Evolutionary conservation across 2,329 filamentous ascomycete species (phyloP), one percentile per base, ranked within the genome.

Genomic region (Trichocomaceae sp.): DNA sequence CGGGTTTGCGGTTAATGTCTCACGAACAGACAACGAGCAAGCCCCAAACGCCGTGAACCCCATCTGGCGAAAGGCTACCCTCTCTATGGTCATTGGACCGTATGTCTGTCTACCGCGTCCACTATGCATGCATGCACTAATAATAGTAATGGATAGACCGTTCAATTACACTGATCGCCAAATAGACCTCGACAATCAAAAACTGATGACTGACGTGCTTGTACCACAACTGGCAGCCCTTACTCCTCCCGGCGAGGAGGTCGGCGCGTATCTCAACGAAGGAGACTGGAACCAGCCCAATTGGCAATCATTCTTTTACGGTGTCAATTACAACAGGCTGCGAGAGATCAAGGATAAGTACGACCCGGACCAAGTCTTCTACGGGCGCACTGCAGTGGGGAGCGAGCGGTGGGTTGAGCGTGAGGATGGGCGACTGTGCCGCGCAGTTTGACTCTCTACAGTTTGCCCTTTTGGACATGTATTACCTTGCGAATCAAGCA

Each of bases 251-350:
- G 65, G 66, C 35, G 23, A 26, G 23, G 23, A 26, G 7, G 65
- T 65, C 12, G 69, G 70, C 1, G 63, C 63, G 3, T 77, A 77
- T 58, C 57, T 73, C 54, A 77, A 75, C 51, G 74, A 76, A n/a
- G 57, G 71, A 61, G 13, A 65, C 74, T 52, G 31, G 70, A 77
- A 60, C 67, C 66, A 1, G 62, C 23, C 23, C 23, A 26, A 73
- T 57, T 75, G 67, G 61, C 65, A 75, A 61, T 47, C 69, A 26
- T 66, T 66, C 76, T 75, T n/a, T 59, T 77, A 72, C 57, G 73
- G 75, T 3, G 57, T 52, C 5, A 76, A 74, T 57, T 76, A 75
- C 52, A 58, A 58, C 1, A 61, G 54, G 2, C 61, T 76, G 22
- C 60, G 64, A 5, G 8, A 57, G 7, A 62, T 77, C 33, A 77